Percentiles rank a stretch among this genome's conserved stretches.
Evolutionary conservation across 2,329 filamentous ascomycete species (phyloP).

Genomic region (Colletotrichum godetiae): DNA sequence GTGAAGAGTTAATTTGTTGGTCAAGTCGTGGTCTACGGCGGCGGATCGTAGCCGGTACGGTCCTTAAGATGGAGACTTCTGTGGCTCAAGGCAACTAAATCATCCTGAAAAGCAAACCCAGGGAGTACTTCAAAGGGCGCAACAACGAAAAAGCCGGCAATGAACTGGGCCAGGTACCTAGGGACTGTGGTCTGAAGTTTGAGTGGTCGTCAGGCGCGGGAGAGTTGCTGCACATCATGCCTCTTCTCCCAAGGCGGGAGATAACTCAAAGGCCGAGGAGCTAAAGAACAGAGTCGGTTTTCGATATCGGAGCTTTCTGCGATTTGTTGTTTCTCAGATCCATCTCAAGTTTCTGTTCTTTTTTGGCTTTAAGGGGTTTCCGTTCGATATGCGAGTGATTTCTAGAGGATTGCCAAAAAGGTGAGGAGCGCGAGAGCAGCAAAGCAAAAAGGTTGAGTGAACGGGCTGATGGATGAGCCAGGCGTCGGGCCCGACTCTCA

Average conservation of each 20-base stretch:
- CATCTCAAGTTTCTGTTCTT: slow-evolving; percentile 20
- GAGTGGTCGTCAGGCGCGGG: not conserved
- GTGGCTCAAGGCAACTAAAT: too few species aligned
- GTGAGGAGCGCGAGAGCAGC: not conserved
- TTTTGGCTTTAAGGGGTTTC: not conserved
- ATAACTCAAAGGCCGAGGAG: not conserved
- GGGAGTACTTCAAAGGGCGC: not conserved
- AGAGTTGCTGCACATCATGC: slow-evolving; percentile 28
- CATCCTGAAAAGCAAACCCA: not conserved
- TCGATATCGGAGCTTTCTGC: not conserved
- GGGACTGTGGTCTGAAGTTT: not conserved
- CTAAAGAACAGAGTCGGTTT: not conserved
- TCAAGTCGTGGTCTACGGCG: not conserved
- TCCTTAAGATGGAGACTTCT: not conserved
- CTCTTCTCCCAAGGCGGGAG: not conserved
- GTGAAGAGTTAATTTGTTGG: not conserved
- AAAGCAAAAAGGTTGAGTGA: not conserved
- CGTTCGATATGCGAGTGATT: not conserved
- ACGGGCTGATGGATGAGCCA: not conserved
- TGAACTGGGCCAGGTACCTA: not conserved
- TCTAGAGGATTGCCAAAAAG: not conserved
- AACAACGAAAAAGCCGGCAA: not conserved
- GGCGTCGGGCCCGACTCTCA: not conserved
- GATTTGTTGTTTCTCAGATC: not conserved
- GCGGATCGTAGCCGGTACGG: not conserved